These are phyloP conservation scores for Wilhelminamyces savonicus DNA, from an alignment of 805 yeast genomes.

Conservation along the genomic window DNA sequence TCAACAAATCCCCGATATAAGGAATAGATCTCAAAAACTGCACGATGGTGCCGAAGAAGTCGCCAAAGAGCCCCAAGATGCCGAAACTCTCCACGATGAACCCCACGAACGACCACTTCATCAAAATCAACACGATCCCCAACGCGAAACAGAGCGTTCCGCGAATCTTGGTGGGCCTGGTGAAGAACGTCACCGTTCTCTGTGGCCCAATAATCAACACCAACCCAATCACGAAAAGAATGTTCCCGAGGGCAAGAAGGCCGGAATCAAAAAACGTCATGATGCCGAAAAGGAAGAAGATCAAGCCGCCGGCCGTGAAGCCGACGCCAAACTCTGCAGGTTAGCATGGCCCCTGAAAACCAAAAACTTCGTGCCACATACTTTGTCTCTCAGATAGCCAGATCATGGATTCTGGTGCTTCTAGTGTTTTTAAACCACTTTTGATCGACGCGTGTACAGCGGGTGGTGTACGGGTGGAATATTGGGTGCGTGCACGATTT, in stretches of 20 bases:
- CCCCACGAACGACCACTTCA: conserved; percentile 77
- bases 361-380: conserved; percentile 27
- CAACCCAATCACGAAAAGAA: conserved; percentile 74
- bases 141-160: conserved; percentile 74
- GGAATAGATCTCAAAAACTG: conserved; percentile 87
- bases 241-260: conserved; percentile 82
- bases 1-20: conserved; percentile 74
- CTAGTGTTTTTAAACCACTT: neutral
- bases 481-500: neutral
- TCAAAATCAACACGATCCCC: conserved; percentile 72
- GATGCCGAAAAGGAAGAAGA: conserved; percentile 77
- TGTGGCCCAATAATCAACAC: conserved; percentile 82
- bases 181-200: conserved; percentile 74
- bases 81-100: conserved; percentile 83
- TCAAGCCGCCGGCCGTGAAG: conserved; percentile 78
- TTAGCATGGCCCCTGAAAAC: neutral
- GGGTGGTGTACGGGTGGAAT: neutral
- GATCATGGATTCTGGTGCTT: conserved; percentile 32
- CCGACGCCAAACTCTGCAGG: conserved; percentile 80
- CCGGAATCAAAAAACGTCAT: conserved; percentile 85
- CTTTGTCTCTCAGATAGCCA: conserved; percentile 77
- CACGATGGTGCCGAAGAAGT: conserved; percentile 84
- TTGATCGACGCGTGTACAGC: neutral
- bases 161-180: conserved; percentile 79
- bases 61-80: conserved; percentile 82